These are phyloP conservation scores for Aspergillus bombycis DNA, from an alignment of 2,329 filamentous ascomycete species.

Conservation along the genomic window DNA sequence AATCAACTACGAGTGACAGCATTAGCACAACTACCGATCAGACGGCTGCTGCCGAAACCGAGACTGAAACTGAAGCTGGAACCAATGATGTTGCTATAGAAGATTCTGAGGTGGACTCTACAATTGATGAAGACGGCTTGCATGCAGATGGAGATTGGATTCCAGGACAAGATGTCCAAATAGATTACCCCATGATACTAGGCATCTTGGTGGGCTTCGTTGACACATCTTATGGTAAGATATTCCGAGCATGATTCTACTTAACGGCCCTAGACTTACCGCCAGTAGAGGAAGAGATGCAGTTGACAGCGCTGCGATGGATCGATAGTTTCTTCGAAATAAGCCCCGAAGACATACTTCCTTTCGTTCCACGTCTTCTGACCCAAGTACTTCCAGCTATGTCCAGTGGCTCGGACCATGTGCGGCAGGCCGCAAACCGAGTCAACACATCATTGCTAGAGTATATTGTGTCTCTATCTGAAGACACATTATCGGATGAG, in stretches of 20 bases:
- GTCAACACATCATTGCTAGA: slow-evolving; percentile 92
- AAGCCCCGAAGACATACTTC: slow-evolving; percentile 92
- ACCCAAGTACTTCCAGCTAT: slow-evolving; percentile 92
- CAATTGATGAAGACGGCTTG: slow-evolving; percentile 57
- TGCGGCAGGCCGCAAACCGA: slow-evolving; percentile 82
- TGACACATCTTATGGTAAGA: slow-evolving; percentile 73
- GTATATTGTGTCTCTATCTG: slow-evolving; percentile 88
- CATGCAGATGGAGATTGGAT: slow-evolving; percentile 91
- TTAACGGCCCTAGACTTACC: slow-evolving; percentile 3
- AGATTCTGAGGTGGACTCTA: slow-evolving; percentile 48
- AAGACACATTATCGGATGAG: slow-evolving; percentile 58
- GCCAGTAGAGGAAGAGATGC: slow-evolving; percentile 77
- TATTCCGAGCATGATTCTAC: neutral
- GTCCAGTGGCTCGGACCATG: slow-evolving; percentile 86
- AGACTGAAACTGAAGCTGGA: slow-evolving; percentile 21
- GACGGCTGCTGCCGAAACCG: slow-evolving; percentile 38
- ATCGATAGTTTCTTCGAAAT: slow-evolving; percentile 97
- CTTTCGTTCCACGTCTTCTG: slow-evolving; percentile 89
- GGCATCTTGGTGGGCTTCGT: slow-evolving; percentile 90
- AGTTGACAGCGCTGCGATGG: slow-evolving; percentile 90
- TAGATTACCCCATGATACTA: slow-evolving; percentile 88
- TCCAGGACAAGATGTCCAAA: slow-evolving; percentile 92
- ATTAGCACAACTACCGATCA: slow-evolving; percentile 60
- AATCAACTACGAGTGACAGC: slow-evolving; percentile 70
- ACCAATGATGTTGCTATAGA: slow-evolving; percentile 60